Base-by-base conservation (phyloP, 106 monocot species). In the Allium cepa region DNA sequence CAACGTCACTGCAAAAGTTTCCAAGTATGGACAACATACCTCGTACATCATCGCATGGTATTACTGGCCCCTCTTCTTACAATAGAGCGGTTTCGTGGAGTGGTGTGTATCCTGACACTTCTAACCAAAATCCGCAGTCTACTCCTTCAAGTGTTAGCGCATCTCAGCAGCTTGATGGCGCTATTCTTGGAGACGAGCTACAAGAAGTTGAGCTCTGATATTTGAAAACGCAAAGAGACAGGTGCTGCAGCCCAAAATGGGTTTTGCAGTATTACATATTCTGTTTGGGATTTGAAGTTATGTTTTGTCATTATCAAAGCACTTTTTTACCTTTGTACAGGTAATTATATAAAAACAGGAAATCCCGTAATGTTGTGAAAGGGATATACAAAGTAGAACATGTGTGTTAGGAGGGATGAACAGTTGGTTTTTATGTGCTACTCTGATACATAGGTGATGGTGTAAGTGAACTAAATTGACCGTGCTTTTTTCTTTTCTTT, bases 1-100 rank as follows among this genome's bases (percentile, higher is more conserved):
- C 82, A 55, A 27, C 74, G 57, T 76, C 74, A 28, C 79, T 92
- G 79, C 87, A 80, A 63, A 75, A 87, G 9, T 90, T 77, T 59
- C 82, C 89, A 16, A 99, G 92, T 73, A 83, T 99, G 92, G 87
- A 90, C 65, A 80, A 82, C 56, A 99, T 88, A 17, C 52, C 85
- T 22, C 65, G 69, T 9, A 10, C 73, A 4, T 18, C 70, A 50
- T 68, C 45, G 7, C 75, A 60, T 28, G 66, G 60, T 47, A 57
- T 63, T n/a, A 76, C 71, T 49, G 73, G 64, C 36, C 55, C 82
- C 49, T 7, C 80, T 13, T 56, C 81, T 66, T 67, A 46, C 22
- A 53, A 57, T 12, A 26, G 74, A 45, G 66, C 67, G 13, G 59
- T 67, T 51, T 75, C 74, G 28, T 75, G 74, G 74, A 68, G 67